phyloP scores from a whole-genome alignment of 371 early-diverging fungal genomes.

The Mucor plumbeus region DNA sequence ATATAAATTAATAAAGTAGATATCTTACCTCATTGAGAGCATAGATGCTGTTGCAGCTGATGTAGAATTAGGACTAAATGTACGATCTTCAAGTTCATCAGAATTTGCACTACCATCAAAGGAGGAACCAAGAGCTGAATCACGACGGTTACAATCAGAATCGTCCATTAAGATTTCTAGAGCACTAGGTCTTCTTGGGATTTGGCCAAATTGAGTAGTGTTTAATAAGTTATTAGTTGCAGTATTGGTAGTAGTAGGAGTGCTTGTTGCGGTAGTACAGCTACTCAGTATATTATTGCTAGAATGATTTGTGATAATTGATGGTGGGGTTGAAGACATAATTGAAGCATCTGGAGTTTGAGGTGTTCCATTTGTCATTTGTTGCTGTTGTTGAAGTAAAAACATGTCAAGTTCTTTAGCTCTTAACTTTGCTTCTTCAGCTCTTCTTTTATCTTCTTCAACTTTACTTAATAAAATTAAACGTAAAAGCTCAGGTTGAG shows the following conservation, averaged over 20 bases:
- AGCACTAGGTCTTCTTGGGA: conserved; percentile 22
- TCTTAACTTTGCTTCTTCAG: conserved; percentile 54
- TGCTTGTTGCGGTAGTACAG: conserved; percentile 1
- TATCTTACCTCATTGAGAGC: conserved; percentile 26
- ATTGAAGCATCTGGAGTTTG: conserved; percentile 20
- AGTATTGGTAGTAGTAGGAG: not conserved
- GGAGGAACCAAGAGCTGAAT: conserved; percentile 33
- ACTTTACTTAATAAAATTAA: conserved; percentile 67
- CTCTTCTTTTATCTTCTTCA: conserved; percentile 66
- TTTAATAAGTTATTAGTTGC: not conserved
- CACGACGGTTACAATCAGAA: conserved; percentile 24
- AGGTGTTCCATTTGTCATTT: conserved; percentile 12
- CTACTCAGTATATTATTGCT: not conserved
- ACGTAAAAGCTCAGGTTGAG: conserved; percentile 64
- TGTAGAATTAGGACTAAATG: conserved; percentile 16
- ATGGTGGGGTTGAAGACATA: not conserved
- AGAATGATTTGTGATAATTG: not conserved
- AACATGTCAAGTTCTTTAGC: conserved; percentile 51
- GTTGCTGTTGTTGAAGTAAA: conserved; percentile 42
- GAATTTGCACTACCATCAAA: conserved; percentile 35
- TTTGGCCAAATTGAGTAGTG: conserved; percentile 13
- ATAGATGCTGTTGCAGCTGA: conserved; percentile 14
- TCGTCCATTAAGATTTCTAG: conserved; percentile 28
- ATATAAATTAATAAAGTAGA: not conserved
- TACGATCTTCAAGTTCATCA: conserved; percentile 22